These are phyloP conservation scores for Lunularia cruciata DNA, from an alignment of 225 moss, liverwort and hornwort genomes.

Conservation along the genomic window DNA sequence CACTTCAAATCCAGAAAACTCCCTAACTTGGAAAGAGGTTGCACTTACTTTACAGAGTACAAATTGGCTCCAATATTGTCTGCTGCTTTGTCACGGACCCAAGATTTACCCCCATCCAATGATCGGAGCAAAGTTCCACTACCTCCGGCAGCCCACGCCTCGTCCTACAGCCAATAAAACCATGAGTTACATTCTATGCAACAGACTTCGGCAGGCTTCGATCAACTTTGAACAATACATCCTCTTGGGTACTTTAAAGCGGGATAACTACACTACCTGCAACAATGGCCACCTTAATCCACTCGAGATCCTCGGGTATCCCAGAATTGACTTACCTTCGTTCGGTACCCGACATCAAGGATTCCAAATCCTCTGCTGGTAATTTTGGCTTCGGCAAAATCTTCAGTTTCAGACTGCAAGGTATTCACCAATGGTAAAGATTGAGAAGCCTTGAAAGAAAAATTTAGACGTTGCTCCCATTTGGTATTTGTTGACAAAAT, in stretches of 20 bases:
- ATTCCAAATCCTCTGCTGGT: conserved; percentile 95
- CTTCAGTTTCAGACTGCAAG: conserved; percentile 65
- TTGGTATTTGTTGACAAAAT: conserved; percentile 20
- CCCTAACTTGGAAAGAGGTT: not conserved
- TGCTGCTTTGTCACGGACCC: conserved; percentile 78
- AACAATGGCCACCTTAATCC: not conserved
- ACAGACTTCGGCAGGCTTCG: no score
- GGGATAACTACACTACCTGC: not conserved
- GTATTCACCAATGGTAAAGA: no score
- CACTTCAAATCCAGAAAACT: not conserved
- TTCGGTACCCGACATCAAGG: conserved; percentile 83
- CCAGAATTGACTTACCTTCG: conserved; percentile 44
- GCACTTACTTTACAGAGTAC: conserved; percentile 67
- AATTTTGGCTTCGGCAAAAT: conserved; percentile 83
- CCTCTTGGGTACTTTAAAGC: no score
- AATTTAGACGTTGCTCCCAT: no score
- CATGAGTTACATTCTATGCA: not conserved
- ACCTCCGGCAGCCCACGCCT: conserved; percentile 99
- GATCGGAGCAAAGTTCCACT: conserved; percentile 87
- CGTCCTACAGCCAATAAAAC: conserved; percentile 36
- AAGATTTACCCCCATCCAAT: conserved; percentile 84
- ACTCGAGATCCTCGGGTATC: not conserved
- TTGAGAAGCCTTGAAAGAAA: no score
- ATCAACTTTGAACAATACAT: not conserved
- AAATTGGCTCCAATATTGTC: conserved; percentile 74